phyloP scores from a whole-genome alignment of 176 grass and related monocot species.

The Melocanna baccifera region DNA sequence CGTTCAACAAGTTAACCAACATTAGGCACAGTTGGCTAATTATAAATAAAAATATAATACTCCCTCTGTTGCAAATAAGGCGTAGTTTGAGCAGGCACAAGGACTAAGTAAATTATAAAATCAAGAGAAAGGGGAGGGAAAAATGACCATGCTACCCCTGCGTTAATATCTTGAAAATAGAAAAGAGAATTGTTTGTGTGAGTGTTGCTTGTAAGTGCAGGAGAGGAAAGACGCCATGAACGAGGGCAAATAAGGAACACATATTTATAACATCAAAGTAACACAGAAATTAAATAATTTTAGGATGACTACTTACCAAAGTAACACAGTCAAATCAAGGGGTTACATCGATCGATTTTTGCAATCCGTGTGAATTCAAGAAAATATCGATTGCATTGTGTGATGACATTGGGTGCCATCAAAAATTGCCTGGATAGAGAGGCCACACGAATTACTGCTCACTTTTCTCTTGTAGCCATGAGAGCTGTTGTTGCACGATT shows the following conservation, averaged over 20 bases:
- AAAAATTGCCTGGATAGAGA: background rate
- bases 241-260: too few relatives aligned
- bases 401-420: background rate
- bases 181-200: too few relatives aligned
- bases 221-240: too few relatives aligned
- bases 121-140: too few relatives aligned
- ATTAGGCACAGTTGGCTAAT: too few relatives aligned
- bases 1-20: conserved; percentile 97
- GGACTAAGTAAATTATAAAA: too few relatives aligned
- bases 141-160: too few relatives aligned
- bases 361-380: background rate
- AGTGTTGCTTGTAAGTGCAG: background rate
- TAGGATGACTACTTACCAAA: too few relatives aligned
- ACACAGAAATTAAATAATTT: background rate
- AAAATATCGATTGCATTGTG: background rate
- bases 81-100: too few relatives aligned
- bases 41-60: too few relatives aligned
- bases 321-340: background rate
- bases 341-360: background rate
- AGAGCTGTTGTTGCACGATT: background rate
- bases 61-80: too few relatives aligned
- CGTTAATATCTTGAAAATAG: too few relatives aligned
- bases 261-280: background rate
- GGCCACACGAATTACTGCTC: background rate
- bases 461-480: background rate